Conservation (phyloP, 305 asterid genomes). For the Fraxinus nigra region DNA sequence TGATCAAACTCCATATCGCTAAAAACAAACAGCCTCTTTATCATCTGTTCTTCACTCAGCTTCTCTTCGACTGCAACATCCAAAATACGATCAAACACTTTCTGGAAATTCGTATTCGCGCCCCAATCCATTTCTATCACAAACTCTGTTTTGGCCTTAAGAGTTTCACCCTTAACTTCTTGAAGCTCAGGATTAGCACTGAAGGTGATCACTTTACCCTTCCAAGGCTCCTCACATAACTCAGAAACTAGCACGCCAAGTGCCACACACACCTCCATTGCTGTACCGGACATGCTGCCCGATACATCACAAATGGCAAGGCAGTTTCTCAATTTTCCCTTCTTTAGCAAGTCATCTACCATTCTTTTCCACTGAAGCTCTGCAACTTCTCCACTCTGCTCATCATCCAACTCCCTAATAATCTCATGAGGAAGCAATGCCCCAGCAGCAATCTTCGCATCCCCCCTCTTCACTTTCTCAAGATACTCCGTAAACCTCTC, state of each 20-base stretch:
- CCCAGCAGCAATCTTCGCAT: conserved; percentile 37
- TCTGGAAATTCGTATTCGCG: conserved; percentile 31
- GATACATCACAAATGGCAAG: conserved; percentile 45
- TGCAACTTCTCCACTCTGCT: conserved; percentile 31
- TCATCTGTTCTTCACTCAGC: conserved; percentile 33
- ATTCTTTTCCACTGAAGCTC: conserved; percentile 47
- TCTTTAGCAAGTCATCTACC: conserved; percentile 34
- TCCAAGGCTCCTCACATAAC: conserved; percentile 41
- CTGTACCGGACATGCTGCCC: conserved; percentile 35
- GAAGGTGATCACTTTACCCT: conserved; percentile 38
- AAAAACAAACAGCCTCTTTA: conserved; percentile 39
- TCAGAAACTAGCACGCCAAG: conserved; percentile 42
- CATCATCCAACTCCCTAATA: conserved; percentile 5
- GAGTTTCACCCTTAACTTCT: conserved; percentile 18
- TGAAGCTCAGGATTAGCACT: conserved; percentile 33
- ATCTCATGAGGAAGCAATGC: conserved; percentile 45
- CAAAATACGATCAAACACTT: conserved; percentile 37
- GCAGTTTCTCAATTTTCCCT: conserved; percentile 36
- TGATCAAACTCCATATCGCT: conserved; percentile 49
- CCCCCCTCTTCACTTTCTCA: conserved; percentile 36
- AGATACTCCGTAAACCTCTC: conserved; percentile 35
- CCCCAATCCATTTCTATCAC: conserved; percentile 23
- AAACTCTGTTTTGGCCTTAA: conserved; percentile 20
- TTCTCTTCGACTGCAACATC: conserved; percentile 28
- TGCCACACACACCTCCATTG: conserved; percentile 45